Conservation (phyloP, 2,329 filamentous ascomycete species). For the Pestalotiopsis sp. region DNA sequence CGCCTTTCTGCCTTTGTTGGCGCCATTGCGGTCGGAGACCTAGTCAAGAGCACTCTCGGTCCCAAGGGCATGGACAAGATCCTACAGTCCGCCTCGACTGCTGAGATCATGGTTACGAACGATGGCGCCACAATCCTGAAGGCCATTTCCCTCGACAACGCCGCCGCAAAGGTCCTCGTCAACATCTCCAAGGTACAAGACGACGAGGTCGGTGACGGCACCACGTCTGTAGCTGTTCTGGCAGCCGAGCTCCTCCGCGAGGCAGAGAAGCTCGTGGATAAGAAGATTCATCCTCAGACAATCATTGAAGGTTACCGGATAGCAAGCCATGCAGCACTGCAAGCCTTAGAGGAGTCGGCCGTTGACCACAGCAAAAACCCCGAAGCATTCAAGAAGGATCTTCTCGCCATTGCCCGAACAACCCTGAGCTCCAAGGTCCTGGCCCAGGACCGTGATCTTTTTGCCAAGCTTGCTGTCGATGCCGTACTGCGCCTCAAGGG, state of each 20-base stretch:
- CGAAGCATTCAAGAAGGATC: conserved; percentile 83
- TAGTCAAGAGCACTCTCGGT: conserved; percentile 95
- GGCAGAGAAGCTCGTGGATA: conserved; percentile 94
- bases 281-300: conserved; percentile 98
- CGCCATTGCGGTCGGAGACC: conserved; percentile 93
- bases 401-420: conserved; percentile 87
- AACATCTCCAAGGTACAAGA: conserved; percentile 99
- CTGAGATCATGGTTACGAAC: conserved; percentile 97
- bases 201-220: conserved; percentile 97
- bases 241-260: conserved; percentile 94
- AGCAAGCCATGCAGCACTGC: conserved; percentile 85
- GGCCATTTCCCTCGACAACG: conserved; percentile 97
- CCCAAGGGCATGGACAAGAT: conserved; percentile 99
- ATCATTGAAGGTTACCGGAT: conserved; percentile 99
- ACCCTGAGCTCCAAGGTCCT: conserved; percentile 97
- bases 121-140: conserved; percentile 98
- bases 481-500: conserved; percentile 88
- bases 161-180: conserved; percentile 95
- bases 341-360: conserved; percentile 79
- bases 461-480: conserved; percentile 85
- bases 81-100: conserved; percentile 90
- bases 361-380: conserved; percentile 86
- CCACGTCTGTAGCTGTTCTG: conserved; percentile 94
- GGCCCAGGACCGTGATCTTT: conserved; percentile 89
- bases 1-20: conserved; percentile 97